phyloP scores from a whole-genome alignment of 306 rosid species.

The Vigna radiata region DNA sequence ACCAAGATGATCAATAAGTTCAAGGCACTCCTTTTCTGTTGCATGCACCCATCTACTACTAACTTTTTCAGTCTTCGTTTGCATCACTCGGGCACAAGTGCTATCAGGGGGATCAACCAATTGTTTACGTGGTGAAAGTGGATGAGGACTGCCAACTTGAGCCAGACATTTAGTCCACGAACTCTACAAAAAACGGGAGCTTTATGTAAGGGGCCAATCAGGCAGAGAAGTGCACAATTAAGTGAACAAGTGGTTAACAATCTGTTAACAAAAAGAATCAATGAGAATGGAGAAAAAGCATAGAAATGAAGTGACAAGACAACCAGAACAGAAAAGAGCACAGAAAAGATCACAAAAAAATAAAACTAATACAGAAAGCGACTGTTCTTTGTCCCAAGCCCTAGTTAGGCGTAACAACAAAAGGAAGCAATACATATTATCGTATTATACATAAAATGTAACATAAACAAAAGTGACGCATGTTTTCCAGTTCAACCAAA shows the following conservation, averaged over 20 bases:
- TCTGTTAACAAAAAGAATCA: not conserved
- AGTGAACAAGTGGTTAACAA: slow-evolving; percentile 20
- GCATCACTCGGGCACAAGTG: slow-evolving; percentile 61
- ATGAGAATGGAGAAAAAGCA: slow-evolving; percentile 13
- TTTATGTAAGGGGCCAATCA: slow-evolving; percentile 20
- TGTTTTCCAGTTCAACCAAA: not conserved
- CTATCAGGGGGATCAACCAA: slow-evolving; percentile 59
- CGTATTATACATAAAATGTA: not conserved
- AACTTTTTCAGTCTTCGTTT: slow-evolving; percentile 48
- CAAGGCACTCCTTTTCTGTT: slow-evolving; percentile 51
- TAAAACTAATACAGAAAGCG: not conserved
- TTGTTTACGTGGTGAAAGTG: slow-evolving; percentile 51
- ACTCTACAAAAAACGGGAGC: slow-evolving; percentile 53
- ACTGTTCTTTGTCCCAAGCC: slow-evolving; percentile 9
- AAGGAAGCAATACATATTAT: slow-evolving; percentile 11
- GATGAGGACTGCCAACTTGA: slow-evolving; percentile 56
- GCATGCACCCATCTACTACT: slow-evolving; percentile 49
- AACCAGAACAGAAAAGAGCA: not conserved
- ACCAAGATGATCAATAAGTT: slow-evolving; percentile 57
- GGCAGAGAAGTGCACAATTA: slow-evolving; percentile 10
- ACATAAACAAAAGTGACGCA: not conserved
- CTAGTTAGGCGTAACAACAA: not conserved
- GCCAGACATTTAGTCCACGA: slow-evolving; percentile 60
- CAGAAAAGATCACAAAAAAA: too few relatives aligned
- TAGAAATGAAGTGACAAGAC: slow-evolving; percentile 18